These are phyloP conservation scores for Chaetothyriales sp. DNA, from an alignment of 2,329 filamentous ascomycete species.

Conservation along the genomic window DNA sequence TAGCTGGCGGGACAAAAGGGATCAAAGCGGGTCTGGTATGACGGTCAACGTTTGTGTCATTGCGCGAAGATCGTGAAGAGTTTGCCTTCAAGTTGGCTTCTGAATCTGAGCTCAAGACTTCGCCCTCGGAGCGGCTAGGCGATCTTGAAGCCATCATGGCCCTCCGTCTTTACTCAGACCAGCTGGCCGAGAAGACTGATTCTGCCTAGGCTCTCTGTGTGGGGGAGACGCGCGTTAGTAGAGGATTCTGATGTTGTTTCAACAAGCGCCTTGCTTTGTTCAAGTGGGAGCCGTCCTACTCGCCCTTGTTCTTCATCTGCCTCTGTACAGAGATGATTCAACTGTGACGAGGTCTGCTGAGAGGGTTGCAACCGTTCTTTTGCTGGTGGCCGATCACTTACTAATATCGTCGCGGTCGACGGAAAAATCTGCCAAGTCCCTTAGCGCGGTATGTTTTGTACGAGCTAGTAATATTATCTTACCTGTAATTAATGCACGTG, in stretches of 20 bases:
- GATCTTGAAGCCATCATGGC: conserved; percentile 34
- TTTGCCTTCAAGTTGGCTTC: conserved; percentile 58
- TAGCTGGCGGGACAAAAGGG: conserved; percentile 19
- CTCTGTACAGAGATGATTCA: background rate
- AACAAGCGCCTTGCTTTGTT: background rate
- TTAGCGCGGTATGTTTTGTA: background rate
- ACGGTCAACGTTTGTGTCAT: conserved; percentile 81
- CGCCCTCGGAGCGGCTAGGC: conserved; percentile 69
- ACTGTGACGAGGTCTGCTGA: background rate
- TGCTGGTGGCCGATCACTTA: background rate
- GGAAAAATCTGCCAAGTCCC: background rate
- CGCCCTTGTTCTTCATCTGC: background rate
- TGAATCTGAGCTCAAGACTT: conserved; percentile 62
- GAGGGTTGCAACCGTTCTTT: background rate
- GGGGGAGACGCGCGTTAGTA: background rate
- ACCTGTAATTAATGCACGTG: background rate
- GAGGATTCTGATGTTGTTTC: background rate
- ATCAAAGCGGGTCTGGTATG: conserved; percentile 58
- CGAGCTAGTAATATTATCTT: background rate
- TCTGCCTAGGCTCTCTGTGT: background rate
- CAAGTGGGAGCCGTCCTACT: background rate
- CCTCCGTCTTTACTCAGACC: background rate
- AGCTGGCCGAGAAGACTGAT: background rate
- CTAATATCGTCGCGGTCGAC: background rate
- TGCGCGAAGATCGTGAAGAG: conserved; percentile 57